phyloP scores from a whole-genome alignment of 2,329 filamentous ascomycete genomes.

The Sporothrix curviconia region DNA sequence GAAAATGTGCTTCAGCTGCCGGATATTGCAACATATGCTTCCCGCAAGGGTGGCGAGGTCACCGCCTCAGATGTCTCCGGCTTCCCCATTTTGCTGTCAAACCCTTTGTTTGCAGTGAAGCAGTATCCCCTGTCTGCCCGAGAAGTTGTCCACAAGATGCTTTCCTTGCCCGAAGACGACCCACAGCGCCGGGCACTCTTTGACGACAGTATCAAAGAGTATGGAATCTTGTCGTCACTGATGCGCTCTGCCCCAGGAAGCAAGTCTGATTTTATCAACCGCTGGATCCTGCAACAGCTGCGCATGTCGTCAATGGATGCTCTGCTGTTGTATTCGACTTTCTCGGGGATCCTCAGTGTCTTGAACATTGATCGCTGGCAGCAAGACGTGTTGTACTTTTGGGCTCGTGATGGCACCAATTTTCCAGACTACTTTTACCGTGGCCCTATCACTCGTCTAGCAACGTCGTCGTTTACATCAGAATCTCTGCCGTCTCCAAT shows the following conservation, averaged over 20 bases:
- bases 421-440: neutral
- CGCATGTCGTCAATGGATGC: conserved; percentile 41
- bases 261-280: conserved; percentile 42
- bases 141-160: conserved; percentile 35
- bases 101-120: conserved; percentile 39
- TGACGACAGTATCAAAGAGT: conserved; percentile 40
- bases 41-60: too few species aligned
- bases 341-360: conserved; percentile 27
- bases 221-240: conserved; percentile 40
- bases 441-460: conserved; percentile 7
- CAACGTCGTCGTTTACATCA: neutral
- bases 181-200: conserved; percentile 31
- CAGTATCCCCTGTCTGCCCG: conserved; percentile 34
- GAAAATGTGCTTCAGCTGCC: too few species aligned
- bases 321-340: conserved; percentile 36
- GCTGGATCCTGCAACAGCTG: conserved; percentile 48
- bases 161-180: conserved; percentile 31
- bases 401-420: conserved; percentile 31
- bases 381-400: conserved; percentile 34
- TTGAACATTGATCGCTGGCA: conserved; percentile 35
- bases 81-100: conserved; percentile 38
- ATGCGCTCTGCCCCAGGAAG: conserved; percentile 30
- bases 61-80: neutral
- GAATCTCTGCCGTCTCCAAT: neutral
- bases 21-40: too few species aligned